phyloP scores from a whole-genome alignment of 148 eudicot species.

The Hydrangea macrophylla region DNA sequence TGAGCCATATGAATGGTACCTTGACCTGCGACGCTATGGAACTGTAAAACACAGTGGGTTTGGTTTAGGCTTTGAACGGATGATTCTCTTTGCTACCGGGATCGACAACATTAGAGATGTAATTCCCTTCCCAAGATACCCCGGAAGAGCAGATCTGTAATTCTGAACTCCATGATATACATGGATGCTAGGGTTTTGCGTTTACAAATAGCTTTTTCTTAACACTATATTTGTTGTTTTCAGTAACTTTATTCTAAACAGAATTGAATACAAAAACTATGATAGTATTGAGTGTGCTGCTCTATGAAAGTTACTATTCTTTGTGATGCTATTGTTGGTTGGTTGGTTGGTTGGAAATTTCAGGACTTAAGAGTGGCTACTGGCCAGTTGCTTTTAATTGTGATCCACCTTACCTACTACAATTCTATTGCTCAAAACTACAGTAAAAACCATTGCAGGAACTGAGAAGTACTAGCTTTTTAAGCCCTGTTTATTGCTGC shows the following conservation, averaged over 20 bases:
- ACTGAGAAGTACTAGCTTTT: no score
- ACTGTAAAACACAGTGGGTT: constrained; percentile 75
- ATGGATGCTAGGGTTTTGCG: not conserved
- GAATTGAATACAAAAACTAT: not conserved
- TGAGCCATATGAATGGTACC: constrained; percentile 84
- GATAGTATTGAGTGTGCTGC: not conserved
- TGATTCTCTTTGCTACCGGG: constrained; percentile 89
- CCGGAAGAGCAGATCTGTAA: constrained; percentile 73
- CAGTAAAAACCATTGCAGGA: no score
- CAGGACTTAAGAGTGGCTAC: no score
- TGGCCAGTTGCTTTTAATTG: no score
- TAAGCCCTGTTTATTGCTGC: no score
- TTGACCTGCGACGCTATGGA: constrained; percentile 73
- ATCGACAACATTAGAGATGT: constrained; percentile 89
- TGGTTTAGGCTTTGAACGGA: constrained; percentile 76
- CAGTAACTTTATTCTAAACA: not conserved
- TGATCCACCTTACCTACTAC: no score
- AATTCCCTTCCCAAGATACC: constrained; percentile 83
- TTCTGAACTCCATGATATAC: not conserved
- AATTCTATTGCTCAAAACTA: no score
- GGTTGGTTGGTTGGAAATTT: no score
- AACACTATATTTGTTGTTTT: not conserved
- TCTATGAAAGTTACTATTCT: not conserved
- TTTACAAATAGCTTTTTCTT: not conserved
- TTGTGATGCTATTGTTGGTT: not conserved